phyloP scores from a whole-genome alignment of 148 eudicot genomes.

The Rheum nobile region DNA sequence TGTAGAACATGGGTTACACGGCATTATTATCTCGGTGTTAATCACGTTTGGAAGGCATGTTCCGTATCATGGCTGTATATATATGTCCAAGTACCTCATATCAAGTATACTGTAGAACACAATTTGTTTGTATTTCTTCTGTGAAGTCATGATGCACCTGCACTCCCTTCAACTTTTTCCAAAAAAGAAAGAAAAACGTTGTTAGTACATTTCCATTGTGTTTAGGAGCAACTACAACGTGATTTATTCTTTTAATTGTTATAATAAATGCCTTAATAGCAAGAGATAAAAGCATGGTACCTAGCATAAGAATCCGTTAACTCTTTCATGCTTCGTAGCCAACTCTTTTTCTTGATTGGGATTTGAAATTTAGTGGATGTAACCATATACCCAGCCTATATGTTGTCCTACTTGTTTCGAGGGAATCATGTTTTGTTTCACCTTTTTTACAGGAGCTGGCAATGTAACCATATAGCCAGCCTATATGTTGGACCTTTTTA shows the following conservation, averaged over 20 bases:
- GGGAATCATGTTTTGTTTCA: not conserved
- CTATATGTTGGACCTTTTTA: not conserved
- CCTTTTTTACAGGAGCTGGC: not conserved
- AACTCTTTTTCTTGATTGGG: not conserved
- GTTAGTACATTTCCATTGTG: not conserved
- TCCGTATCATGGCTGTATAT: not conserved
- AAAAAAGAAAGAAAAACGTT: too few relatives aligned
- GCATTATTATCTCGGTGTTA: not conserved
- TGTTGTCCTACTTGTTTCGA: not conserved
- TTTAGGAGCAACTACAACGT: not conserved
- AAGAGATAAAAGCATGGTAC: not conserved
- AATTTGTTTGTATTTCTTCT: too few relatives aligned
- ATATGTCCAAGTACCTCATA: too few relatives aligned
- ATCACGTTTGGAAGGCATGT: not conserved
- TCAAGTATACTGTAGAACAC: too few relatives aligned
- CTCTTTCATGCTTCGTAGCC: not conserved
- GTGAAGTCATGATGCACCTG: too few relatives aligned
- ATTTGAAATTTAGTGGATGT: not conserved
- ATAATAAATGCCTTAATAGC: not conserved
- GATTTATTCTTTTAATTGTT: not conserved
- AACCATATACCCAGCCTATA: too few relatives aligned
- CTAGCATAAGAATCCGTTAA: not conserved
- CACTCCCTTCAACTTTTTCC: too few relatives aligned
- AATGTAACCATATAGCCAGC: not conserved
- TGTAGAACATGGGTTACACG: not conserved